Conservation (phyloP, 768 basidiomycete genomes). For the Sporobolomyces pararoseus region DNA sequence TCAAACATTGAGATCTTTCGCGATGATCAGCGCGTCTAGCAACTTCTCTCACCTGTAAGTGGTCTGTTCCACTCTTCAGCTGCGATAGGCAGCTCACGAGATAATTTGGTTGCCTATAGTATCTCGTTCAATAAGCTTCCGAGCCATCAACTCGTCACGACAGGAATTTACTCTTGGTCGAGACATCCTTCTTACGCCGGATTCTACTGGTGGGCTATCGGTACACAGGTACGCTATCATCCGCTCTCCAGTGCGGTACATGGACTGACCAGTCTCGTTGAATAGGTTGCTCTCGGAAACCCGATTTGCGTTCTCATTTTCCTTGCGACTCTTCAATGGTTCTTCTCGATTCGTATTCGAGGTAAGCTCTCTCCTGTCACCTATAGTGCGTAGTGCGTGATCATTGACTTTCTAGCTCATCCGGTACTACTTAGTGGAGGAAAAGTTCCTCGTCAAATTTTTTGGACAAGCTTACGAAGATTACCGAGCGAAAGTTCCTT, state of each 20-base stretch:
- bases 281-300: slow-evolving; percentile 72
- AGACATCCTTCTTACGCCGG: slow-evolving; percentile 96
- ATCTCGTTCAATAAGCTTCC: slow-evolving; percentile 71
- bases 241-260: neutral
- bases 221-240: slow-evolving; percentile 61
- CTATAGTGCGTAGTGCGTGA: neutral
- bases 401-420: neutral
- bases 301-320: slow-evolving; percentile 68
- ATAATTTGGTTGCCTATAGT: slow-evolving; percentile 38
- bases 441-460: slow-evolving; percentile 70
- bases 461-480: slow-evolving; percentile 81
- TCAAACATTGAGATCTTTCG: slow-evolving; percentile 73
- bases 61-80: neutral
- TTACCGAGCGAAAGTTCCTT: slow-evolving; percentile 74
- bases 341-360: slow-evolving; percentile 76
- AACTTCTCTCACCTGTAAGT: slow-evolving; percentile 75
- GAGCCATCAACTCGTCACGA: slow-evolving; percentile 74
- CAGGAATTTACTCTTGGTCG: slow-evolving; percentile 80
- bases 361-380: slow-evolving; percentile 56
- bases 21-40: slow-evolving; percentile 93
- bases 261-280: neutral
- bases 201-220: slow-evolving; percentile 96
- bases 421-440: slow-evolving; percentile 63
- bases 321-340: slow-evolving; percentile 68
- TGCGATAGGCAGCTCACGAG: no score